Evolutionary conservation across 2,329 filamentous ascomycete genomes (phyloP), one percentile per base, ranked within the genome.

Genomic region (Trichoderma cornu-damae): DNA sequence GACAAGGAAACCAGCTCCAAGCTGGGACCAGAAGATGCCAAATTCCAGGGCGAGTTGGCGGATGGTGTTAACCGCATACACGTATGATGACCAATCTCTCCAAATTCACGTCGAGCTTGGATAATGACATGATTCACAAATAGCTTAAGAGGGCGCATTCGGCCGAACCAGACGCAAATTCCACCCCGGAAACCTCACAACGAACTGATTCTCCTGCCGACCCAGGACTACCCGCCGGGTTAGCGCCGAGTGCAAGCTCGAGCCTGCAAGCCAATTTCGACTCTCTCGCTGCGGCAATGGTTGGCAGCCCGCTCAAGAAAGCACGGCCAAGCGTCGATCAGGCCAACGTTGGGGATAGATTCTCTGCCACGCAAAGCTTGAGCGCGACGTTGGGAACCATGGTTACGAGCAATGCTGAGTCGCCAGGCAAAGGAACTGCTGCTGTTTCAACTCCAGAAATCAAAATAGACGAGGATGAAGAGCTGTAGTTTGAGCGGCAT

Each of bases 111-210:
- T 26, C 54, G 20, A 11, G 5, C 14, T 11, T 12, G 8, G 12
- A 16, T 52, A 43, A 35, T 55, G 24, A 66, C 62, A 60, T 32
- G 51, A 34, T 38, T 9, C 35, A 16, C 5, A 18, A 26, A 66
- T 66, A 92, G 89, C 83, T 93, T 61, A 93, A 93, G 77, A 82
- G 89, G 62, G 86, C 88, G 62, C 88, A 90, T 69, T 92, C 89
- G 8, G 82, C 81, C 37, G 89, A 91, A 50, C 85, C 84, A 9
- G 76, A 87, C 18, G 78, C 77, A 66, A 65, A 65, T 35, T 66
- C 66, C 22, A 70, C 70, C 1, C 66, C 70, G 4, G 67, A 70
- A 40, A 62, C 67, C 67, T 70, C 62, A 61, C 67, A 61, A 67
- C 73, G 38, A 69, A 73, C 47, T 68, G 74, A 57, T 72, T 77